Evolutionary conservation across 2,329 filamentous ascomycete species (phyloP).

Genomic region (Talaromyces sp.): DNA sequence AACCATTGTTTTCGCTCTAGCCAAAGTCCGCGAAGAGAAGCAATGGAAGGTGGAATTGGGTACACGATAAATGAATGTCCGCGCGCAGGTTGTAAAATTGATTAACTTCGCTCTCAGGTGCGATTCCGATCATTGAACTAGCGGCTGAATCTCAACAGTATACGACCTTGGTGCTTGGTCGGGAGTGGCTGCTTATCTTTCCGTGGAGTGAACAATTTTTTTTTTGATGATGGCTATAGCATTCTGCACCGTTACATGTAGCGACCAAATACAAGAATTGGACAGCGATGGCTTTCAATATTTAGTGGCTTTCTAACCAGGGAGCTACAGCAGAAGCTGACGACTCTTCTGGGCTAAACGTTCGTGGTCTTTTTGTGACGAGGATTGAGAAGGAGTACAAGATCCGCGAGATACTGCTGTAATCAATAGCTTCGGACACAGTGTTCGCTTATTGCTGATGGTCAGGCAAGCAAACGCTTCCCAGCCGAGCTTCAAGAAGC

Average conservation of each 20-base stretch:
- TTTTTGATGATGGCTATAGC: neutral
- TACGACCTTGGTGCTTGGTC: constrained; percentile 27
- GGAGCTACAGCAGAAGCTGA: neutral
- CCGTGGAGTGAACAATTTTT: constrained; percentile 19
- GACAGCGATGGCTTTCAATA: fast-evolving
- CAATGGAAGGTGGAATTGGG: constrained; percentile 21
- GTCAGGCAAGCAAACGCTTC: neutral
- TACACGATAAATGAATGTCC: constrained; percentile 10
- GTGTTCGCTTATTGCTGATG: neutral
- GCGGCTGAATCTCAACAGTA: constrained; percentile 25
- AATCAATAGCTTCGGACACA: neutral
- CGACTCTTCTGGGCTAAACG: neutral
- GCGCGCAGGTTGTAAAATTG: constrained; percentile 15
- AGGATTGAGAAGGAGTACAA: too few species aligned
- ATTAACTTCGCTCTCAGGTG: constrained; percentile 12
- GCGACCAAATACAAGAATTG: neutral
- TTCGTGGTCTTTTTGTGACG: neutral
- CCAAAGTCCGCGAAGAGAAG: constrained; percentile 14
- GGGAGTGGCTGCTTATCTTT: constrained; percentile 24
- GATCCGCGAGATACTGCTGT: too few species aligned
- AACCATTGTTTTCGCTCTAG: neutral
- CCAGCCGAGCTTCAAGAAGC: neutral
- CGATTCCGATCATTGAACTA: neutral
- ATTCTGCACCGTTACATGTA: neutral
- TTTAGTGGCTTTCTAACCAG: neutral